phyloP scores from a whole-genome alignment of 805 yeast genomes.

The Dipodascus geniculatus region DNA sequence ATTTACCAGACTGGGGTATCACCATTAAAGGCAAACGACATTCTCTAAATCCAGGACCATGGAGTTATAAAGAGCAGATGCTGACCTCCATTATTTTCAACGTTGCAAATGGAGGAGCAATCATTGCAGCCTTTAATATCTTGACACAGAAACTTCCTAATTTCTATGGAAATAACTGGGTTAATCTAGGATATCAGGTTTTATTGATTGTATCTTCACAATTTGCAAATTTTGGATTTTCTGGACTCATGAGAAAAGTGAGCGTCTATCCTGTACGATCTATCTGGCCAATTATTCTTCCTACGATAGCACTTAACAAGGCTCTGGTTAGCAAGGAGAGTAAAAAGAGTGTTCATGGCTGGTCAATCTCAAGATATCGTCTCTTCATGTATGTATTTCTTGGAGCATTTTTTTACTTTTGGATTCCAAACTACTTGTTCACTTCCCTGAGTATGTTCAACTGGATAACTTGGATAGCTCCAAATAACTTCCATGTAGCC shows the following conservation, averaged over 20 bases:
- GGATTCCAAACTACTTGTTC: conserved; percentile 51
- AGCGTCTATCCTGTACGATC: conserved; percentile 50
- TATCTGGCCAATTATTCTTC: conserved; percentile 54
- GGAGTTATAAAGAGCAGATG: conserved; percentile 57
- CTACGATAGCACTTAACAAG: conserved; percentile 44
- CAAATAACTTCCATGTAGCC: conserved; percentile 40
- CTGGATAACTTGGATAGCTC: conserved; percentile 52
- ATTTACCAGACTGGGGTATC: conserved; percentile 33
- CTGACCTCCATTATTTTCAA: conserved; percentile 34
- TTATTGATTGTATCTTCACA: conserved; percentile 46
- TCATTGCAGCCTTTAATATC: conserved; percentile 14
- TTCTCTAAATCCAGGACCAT: conserved; percentile 51
- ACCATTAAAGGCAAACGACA: conserved; percentile 29
- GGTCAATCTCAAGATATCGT: conserved; percentile 37
- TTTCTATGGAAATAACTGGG: conserved; percentile 25
- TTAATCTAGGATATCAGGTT: conserved; percentile 30
- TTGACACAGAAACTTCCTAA: conserved; percentile 22
- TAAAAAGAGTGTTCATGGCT: conserved; percentile 29
- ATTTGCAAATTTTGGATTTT: conserved; percentile 53
- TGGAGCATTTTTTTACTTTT: conserved; percentile 37
- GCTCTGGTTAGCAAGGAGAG: conserved; percentile 30
- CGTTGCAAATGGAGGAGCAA: conserved; percentile 19
- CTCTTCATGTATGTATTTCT: conserved; percentile 31
- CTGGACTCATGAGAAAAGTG: conserved; percentile 47
- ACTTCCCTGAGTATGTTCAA: conserved; percentile 43